A percentile compares a stretch with the other conserved stretches of the same genome.
Evolutionary conservation across 2,329 filamentous ascomycete genomes (phyloP).

Genomic region (Tolypocladium guangdongense): DNA sequence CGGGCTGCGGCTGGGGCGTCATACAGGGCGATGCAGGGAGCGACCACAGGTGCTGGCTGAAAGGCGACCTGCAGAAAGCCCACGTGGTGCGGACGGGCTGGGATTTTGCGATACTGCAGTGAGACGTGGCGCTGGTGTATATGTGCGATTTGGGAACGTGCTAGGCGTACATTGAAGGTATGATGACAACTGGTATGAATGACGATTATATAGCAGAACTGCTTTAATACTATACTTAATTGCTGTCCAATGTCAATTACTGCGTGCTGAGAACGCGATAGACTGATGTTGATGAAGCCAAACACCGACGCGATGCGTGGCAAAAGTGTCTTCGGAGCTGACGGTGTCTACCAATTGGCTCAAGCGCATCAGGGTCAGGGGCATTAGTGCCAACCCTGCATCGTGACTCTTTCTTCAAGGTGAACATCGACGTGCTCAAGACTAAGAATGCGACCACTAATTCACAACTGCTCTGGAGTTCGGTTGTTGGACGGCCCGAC

Average conservation of each 20-base stretch:
- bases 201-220: background rate
- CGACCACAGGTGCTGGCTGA: slow-evolving; percentile 33
- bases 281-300: background rate
- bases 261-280: background rate
- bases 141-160: background rate
- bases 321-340: no score
- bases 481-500: background rate
- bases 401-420: no score
- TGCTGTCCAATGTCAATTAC: background rate
- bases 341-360: no score
- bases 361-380: no score
- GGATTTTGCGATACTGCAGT: slow-evolving; percentile 30
- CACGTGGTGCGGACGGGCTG: slow-evolving; percentile 24
- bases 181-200: background rate
- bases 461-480: no score
- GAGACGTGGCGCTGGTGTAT: background rate
- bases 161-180: background rate
- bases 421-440: no score
- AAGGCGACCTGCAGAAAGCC: slow-evolving; percentile 22
- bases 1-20: slow-evolving; percentile 33
- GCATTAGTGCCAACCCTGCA: no score
- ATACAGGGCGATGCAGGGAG: slow-evolving; percentile 26
- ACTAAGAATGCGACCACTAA: no score
- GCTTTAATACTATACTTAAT: background rate
- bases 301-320: no score